These are phyloP conservation scores for Biancaea sappan DNA, from an alignment of 306 rosid species.

Conservation along the genomic window DNA sequence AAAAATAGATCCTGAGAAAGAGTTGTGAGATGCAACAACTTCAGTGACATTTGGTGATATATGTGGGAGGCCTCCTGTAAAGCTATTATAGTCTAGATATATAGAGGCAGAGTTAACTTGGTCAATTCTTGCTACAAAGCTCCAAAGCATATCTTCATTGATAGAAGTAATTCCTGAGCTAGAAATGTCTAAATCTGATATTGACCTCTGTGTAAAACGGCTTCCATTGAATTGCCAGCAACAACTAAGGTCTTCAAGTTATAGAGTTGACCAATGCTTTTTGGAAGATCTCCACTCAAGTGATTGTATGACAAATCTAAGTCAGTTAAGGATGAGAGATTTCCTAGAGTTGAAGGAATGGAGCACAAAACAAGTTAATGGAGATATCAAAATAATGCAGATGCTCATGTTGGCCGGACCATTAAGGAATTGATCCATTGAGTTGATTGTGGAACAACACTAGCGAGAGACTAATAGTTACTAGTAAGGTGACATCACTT, in stretches of 20 bases:
- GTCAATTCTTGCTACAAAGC: not conserved
- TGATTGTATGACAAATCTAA: not conserved
- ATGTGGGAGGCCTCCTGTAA: constrained; percentile 20
- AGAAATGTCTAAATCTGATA: not conserved
- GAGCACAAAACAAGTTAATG: not conserved
- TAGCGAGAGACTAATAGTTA: no score
- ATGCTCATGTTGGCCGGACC: not conserved
- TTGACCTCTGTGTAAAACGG: not conserved
- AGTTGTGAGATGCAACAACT: not conserved
- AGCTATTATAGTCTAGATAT: not conserved
- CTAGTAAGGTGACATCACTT: not conserved
- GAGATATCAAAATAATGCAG: not conserved
- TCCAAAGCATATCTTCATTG: not conserved
- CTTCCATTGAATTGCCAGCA: not conserved
- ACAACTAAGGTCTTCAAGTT: not conserved
- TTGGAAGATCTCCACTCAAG: not conserved
- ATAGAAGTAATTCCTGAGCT: not conserved
- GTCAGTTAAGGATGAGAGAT: not conserved
- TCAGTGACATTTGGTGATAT: not conserved
- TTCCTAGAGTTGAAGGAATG: not conserved
- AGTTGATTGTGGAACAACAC: not conserved
- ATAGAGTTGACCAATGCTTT: not conserved
- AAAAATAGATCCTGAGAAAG: no score
- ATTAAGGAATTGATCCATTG: not conserved
- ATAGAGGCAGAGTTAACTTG: not conserved